A percentile compares a stretch with the other conserved stretches of the same genome.
Evolutionary conservation across 441 rosid species (phyloP).

Genomic region (Pelargonium citronellum): DNA sequence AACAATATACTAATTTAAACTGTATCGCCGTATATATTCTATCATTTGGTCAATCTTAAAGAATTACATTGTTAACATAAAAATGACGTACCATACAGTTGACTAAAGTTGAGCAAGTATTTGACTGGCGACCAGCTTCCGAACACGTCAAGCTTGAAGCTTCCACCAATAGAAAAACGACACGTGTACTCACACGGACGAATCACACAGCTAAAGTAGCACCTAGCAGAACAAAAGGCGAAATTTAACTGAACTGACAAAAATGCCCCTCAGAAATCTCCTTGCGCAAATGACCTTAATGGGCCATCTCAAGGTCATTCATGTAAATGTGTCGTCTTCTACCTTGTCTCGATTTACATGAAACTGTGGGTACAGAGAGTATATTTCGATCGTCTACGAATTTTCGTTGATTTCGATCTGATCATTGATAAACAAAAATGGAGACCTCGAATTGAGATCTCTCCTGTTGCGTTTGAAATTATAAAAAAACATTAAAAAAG

Average conservation of each 20-base stretch:
- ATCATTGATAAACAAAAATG: background rate
- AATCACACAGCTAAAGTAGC: background rate
- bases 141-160: too few species aligned
- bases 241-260: background rate
- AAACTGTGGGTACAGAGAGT: background rate
- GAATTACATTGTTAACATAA: too few species aligned
- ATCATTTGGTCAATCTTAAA: too few species aligned
- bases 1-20: too few species aligned
- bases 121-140: too few species aligned
- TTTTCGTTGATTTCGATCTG: background rate
- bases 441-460: constrained; percentile 9
- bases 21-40: too few species aligned
- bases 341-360: background rate
- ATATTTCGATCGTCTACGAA: background rate
- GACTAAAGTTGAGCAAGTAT: too few species aligned
- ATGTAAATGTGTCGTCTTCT: background rate
- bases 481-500: background rate
- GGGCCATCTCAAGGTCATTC: background rate
- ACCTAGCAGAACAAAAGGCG: too few species aligned
- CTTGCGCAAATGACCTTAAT: background rate
- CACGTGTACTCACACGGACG: constrained; percentile 1
- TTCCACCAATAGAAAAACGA: too few species aligned
- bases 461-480: background rate
- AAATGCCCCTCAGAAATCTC: background rate
- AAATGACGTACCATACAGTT: too few species aligned